Percentiles rank a stretch among this genome's conserved stretches.
Conservation (phyloP, 1,139 yeast genomes). For the Casaregolazyma suthepensis region DNA sequence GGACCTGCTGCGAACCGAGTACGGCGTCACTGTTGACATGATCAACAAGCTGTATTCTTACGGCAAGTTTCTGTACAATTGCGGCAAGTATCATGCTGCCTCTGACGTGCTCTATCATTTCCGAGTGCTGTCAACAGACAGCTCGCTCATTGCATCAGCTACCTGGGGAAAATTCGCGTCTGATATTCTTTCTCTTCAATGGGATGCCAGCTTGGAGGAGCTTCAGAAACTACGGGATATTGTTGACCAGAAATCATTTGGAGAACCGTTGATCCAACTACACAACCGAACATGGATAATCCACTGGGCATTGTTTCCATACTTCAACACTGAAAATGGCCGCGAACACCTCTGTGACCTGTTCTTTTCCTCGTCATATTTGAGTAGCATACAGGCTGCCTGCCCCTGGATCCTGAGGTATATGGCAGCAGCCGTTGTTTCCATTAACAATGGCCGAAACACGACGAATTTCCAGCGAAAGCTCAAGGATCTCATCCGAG, state of each 20-base stretch:
- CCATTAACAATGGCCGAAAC: conserved; percentile 32
- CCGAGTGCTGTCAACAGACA: conserved; percentile 47
- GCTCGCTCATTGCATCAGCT: conserved; percentile 45
- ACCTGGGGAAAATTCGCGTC: conserved; percentile 62
- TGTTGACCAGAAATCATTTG: conserved; percentile 47
- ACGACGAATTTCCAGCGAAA: conserved; percentile 42
- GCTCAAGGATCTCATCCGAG: conserved; percentile 49
- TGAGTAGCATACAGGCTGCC: conserved; percentile 59
- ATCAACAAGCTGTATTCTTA: conserved; percentile 47
- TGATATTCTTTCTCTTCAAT: conserved; percentile 47
- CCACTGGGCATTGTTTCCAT: conserved; percentile 60
- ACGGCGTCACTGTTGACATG: conserved; percentile 43
- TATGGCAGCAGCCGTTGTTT: conserved; percentile 51
- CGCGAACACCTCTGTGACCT: conserved; percentile 47
- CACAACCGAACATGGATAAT: conserved; percentile 59
- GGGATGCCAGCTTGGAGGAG: conserved; percentile 48
- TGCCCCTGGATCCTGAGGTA: conserved; percentile 64
- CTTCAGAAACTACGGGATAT: conserved; percentile 48
- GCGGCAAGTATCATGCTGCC: conserved; percentile 55
- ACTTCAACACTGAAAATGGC: conserved; percentile 45
- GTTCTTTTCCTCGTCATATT: conserved; percentile 50
- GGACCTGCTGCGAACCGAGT: conserved; percentile 39
- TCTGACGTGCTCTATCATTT: conserved; percentile 51
- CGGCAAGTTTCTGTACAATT: conserved; percentile 54
- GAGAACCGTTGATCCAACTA: conserved; percentile 50